These are phyloP conservation scores for Intubia oerlemansii DNA, from an alignment of 2,329 filamentous ascomycete species.

Conservation along the genomic window DNA sequence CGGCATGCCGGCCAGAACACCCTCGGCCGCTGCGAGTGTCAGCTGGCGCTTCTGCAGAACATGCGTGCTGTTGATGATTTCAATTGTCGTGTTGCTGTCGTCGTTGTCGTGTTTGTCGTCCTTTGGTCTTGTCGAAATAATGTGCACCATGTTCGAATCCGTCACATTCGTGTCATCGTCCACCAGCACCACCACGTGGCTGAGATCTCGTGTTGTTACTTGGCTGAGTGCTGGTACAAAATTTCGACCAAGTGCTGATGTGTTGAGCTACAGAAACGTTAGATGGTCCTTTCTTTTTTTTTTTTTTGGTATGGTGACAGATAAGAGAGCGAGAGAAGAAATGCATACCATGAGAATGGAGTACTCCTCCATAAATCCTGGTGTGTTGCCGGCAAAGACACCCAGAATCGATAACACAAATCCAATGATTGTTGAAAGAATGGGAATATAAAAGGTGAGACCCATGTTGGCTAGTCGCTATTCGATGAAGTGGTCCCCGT, in stretches of 20 bases:
- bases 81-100: background rate
- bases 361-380: constrained; percentile 16
- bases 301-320: background rate
- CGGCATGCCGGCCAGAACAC: constrained; percentile 8
- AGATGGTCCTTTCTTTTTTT: no score
- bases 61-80: background rate
- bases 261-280: no score
- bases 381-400: constrained; percentile 17
- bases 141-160: constrained; percentile 4
- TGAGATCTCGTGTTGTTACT: constrained; percentile 9
- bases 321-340: background rate
- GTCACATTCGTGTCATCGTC: constrained; percentile 3
- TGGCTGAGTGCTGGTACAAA: constrained; percentile 12
- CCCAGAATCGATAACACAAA: constrained; percentile 17
- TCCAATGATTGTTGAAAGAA: constrained; percentile 14
- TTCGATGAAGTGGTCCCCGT: no score
- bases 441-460: constrained; percentile 9
- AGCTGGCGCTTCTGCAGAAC: constrained; percentile 4
- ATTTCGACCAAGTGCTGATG: constrained; percentile 18
- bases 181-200: constrained; percentile 6
- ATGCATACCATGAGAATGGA: constrained; percentile 18
- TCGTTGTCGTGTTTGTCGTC: constrained; percentile 4
- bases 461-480: no score
- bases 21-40: constrained; percentile 7
- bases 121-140: constrained; percentile 7